These are phyloP conservation scores for Rhizopogon vesiculosus DNA, from an alignment of 768 basidiomycete genomes.

Conservation along the genomic window DNA sequence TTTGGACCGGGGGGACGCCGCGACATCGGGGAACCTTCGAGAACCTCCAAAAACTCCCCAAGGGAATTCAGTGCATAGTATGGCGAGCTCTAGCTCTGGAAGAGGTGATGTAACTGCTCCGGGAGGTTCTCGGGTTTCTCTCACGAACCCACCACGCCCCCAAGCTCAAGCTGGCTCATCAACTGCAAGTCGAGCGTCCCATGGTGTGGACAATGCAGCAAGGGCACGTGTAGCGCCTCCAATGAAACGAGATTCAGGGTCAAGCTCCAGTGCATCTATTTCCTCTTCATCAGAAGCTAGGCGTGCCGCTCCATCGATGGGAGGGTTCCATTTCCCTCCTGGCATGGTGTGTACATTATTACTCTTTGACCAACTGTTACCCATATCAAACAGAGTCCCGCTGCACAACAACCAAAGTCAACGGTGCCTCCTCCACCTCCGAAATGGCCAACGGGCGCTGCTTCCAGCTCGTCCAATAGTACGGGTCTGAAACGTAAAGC, in stretches of 20 bases:
- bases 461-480: constrained; percentile 6
- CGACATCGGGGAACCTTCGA: not conserved
- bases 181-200: not conserved
- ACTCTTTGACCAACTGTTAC: not conserved
- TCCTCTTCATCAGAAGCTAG: constrained; percentile 10
- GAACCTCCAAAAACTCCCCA: not conserved
- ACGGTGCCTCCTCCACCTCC: constrained; percentile 2
- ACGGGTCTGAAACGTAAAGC: constrained; percentile 27
- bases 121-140: not conserved
- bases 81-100: not conserved
- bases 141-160: not conserved
- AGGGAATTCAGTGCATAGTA: not conserved
- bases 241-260: not conserved
- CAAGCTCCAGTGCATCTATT: not conserved
- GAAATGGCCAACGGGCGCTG: constrained; percentile 2
- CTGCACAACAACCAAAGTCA: constrained; percentile 6
- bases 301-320: constrained; percentile 33
- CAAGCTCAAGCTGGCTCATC: not conserved
- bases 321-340: constrained; percentile 47
- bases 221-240: not conserved
- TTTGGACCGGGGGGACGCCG: not conserved
- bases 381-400: constrained; percentile 7
- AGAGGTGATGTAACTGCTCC: not conserved
- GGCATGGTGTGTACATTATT: constrained; percentile 33
- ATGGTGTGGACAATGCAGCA: not conserved